Conservation (phyloP, 2,329 filamentous ascomycete genomes). For the Xylogone sp. region DNA sequence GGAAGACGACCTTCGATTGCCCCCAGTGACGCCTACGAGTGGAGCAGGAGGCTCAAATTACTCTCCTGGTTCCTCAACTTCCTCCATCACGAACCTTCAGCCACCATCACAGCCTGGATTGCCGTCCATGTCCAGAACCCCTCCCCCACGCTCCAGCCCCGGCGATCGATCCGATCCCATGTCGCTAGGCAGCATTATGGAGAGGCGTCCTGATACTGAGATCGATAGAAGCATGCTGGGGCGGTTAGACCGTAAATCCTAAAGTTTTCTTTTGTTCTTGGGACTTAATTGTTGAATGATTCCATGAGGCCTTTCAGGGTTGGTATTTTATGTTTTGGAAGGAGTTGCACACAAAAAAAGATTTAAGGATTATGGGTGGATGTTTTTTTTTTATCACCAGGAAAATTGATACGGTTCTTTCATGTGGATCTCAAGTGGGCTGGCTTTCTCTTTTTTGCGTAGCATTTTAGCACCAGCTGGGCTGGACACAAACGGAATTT, state of each 20-base stretch:
- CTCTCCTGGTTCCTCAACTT: constrained; percentile 22
- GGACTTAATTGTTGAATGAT: too few relatives aligned
- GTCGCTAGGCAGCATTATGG: constrained; percentile 29
- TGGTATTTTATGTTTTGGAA: neutral
- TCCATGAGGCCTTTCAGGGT: neutral
- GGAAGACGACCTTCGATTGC: constrained; percentile 28
- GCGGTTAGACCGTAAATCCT: constrained; percentile 21
- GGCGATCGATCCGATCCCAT: constrained; percentile 27
- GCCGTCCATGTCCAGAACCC: constrained; percentile 23
- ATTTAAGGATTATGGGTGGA: neutral
- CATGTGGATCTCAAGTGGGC: neutral
- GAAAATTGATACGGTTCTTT: neutral
- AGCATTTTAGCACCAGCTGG: neutral
- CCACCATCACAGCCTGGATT: constrained; percentile 17
- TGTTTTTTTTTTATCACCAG: neutral
- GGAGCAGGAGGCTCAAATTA: constrained; percentile 20
- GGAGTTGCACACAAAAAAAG: neutral
- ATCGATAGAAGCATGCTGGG: constrained; percentile 29
- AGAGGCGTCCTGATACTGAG: constrained; percentile 24
- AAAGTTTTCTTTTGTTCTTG: constrained; percentile 12
- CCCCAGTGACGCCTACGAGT: constrained; percentile 26
- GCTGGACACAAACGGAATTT: neutral
- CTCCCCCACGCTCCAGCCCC: constrained; percentile 24
- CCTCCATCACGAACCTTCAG: constrained; percentile 24
- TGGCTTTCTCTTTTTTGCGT: neutral